Conservation (phyloP, 352 stramenopile species). For the Phytopythium boreale region DNA sequence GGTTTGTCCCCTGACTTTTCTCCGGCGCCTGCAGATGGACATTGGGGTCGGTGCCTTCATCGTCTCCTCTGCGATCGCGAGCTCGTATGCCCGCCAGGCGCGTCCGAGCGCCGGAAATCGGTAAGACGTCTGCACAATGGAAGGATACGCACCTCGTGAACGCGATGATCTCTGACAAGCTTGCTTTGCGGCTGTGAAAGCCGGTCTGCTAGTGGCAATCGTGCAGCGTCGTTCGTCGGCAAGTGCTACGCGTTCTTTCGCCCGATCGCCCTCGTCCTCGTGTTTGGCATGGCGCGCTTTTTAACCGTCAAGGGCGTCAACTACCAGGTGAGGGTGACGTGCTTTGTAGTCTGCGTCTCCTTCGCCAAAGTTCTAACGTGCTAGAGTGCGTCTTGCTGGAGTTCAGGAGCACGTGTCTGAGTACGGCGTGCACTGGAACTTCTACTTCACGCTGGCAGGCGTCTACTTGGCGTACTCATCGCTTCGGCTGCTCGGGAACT, state of each 20-base stretch:
- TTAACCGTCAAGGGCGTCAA: conserved; percentile 82
- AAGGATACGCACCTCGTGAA: no score
- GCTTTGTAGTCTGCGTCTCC: neutral
- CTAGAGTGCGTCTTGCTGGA: neutral
- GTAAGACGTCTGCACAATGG: neutral
- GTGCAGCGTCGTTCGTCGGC: conserved; percentile 8
- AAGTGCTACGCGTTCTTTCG: conserved; percentile 59
- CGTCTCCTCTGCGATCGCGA: conserved; percentile 84
- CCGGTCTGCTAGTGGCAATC: neutral
- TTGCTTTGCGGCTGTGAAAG: neutral
- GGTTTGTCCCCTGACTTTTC: neutral
- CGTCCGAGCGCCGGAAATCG: conserved; percentile 18
- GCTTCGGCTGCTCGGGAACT: conserved; percentile 48
- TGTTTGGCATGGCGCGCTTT: conserved; percentile 71
- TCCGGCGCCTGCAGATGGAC: conserved; percentile 96
- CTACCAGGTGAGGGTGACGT: conserved; percentile 66
- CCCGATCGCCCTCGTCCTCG: conserved; percentile 62
- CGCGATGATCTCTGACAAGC: neutral
- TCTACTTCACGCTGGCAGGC: conserved; percentile 96
- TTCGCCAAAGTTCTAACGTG: neutral
- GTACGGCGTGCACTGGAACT: conserved; percentile 99
- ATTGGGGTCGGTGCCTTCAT: conserved; percentile 95
- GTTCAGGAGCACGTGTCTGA: conserved; percentile 94
- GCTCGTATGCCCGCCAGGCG: conserved; percentile 53
- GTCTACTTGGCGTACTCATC: conserved; percentile 73